These are phyloP conservation scores for Pichia sp. DNA, from an alignment of 1,139 yeast genomes.

Conservation along the genomic window DNA sequence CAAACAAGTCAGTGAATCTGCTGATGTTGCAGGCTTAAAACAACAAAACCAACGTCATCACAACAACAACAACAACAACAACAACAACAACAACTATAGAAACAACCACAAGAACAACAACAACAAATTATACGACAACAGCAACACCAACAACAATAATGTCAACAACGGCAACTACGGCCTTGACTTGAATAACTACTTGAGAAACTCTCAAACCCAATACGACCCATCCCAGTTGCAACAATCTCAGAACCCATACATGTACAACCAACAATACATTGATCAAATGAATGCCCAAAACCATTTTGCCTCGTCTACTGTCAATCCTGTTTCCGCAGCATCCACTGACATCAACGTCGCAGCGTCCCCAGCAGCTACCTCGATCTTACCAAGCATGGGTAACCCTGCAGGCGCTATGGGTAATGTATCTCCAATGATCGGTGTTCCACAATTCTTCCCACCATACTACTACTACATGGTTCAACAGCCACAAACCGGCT, in stretches of 20 bases:
- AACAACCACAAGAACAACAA: slow-evolving; percentile 18
- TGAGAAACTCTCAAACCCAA: slow-evolving; percentile 26
- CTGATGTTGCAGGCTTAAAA: neutral
- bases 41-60: slow-evolving; percentile 19
- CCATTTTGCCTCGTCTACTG: slow-evolving; percentile 6
- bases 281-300: slow-evolving; percentile 14
- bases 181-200: slow-evolving; percentile 30
- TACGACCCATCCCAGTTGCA: slow-evolving; percentile 26
- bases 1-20: neutral
- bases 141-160: slow-evolving; percentile 24
- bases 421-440: slow-evolving; percentile 15
- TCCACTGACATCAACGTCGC: slow-evolving; percentile 10
- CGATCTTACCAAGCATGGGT: slow-evolving; percentile 16
- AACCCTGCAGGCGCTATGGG: slow-evolving; percentile 16
- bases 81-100: slow-evolving; percentile 17
- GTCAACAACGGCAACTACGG: slow-evolving; percentile 28
- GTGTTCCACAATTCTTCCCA: slow-evolving; percentile 12
- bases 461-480: slow-evolving; percentile 17
- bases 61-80: slow-evolving; percentile 18
- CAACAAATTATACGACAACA: slow-evolving; percentile 23
- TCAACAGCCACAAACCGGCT: slow-evolving; percentile 17
- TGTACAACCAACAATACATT: slow-evolving; percentile 24
- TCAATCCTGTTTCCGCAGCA: slow-evolving; percentile 8
- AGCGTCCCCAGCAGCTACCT: slow-evolving; percentile 18
- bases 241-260: slow-evolving; percentile 15